These are phyloP conservation scores for Leccinum fuscescens DNA, from an alignment of 1,284 basidiomycete genomes.

Conservation along the genomic window DNA sequence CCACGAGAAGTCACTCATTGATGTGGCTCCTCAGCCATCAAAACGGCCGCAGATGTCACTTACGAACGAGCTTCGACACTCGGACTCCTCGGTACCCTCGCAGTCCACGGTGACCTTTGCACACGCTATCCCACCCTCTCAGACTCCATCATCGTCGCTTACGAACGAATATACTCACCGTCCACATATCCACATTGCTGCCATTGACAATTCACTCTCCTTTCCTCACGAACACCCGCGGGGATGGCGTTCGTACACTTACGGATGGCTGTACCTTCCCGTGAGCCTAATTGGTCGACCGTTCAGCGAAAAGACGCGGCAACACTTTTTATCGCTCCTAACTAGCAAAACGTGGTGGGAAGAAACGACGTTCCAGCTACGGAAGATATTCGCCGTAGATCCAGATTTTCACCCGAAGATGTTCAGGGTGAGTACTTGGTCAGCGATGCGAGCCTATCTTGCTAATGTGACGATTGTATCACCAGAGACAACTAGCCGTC, in stretches of 20 bases:
- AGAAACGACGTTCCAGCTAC: constrained; percentile 76
- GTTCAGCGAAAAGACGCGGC: constrained; percentile 79
- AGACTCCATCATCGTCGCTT: constrained; percentile 31
- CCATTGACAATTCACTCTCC: constrained; percentile 91
- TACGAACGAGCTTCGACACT: constrained; percentile 62
- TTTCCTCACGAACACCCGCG: constrained; percentile 88
- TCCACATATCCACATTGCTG: constrained; percentile 78
- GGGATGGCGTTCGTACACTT: constrained; percentile 89
- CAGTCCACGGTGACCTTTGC: constrained; percentile 39
- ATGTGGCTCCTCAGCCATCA: constrained; percentile 72
- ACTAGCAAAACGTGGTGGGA: constrained; percentile 89
- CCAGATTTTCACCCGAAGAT: constrained; percentile 85
- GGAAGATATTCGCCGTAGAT: constrained; percentile 77
- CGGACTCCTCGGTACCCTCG: constrained; percentile 41
- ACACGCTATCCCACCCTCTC: constrained; percentile 37
- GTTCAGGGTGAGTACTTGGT: constrained; percentile 57
- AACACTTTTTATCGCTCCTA: constrained; percentile 79
- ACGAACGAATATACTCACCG: constrained; percentile 45
- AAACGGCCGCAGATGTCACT: constrained; percentile 63
- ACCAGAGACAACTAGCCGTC: constrained; percentile 80
- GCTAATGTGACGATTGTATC: constrained; percentile 8
- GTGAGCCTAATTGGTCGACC: constrained; percentile 83
- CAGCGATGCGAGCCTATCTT: background rate
- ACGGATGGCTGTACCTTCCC: constrained; percentile 89
- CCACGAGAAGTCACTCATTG: constrained; percentile 70